These are phyloP conservation scores for Dothistroma septosporum DNA, from an alignment of 2,329 filamentous ascomycete genomes.

Conservation along the genomic window DNA sequence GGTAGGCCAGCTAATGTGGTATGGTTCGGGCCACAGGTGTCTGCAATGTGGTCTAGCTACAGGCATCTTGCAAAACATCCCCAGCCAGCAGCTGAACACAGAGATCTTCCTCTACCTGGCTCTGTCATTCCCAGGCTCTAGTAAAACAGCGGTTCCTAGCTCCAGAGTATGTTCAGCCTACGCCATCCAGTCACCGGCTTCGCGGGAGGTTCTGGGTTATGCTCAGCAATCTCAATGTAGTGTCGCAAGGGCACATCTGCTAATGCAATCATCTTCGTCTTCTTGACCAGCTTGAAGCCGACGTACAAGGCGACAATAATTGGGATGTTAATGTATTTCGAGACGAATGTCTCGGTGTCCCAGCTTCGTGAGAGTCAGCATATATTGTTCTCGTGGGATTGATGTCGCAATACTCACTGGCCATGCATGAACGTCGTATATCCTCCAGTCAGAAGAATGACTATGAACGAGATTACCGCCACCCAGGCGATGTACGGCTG, in stretches of 20 bases:
- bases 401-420: slow-evolving; percentile 26
- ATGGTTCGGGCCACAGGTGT: not conserved
- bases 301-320: slow-evolving; percentile 54
- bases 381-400: too few relatives aligned
- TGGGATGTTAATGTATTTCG: slow-evolving; percentile 57
- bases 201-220: slow-evolving; percentile 13
- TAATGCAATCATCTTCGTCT: slow-evolving; percentile 42
- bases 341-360: slow-evolving; percentile 57
- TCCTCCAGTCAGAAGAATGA: slow-evolving; percentile 30
- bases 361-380: slow-evolving; percentile 39
- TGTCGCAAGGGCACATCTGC: slow-evolving; percentile 12
- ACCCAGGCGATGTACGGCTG: slow-evolving; percentile 59
- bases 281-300: slow-evolving; percentile 52
- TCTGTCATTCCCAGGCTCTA: not conserved
- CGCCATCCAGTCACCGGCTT: slow-evolving; percentile 11
- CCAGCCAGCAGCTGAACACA: too few relatives aligned
- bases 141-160: not conserved
- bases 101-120: too few relatives aligned
- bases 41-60: too few relatives aligned
- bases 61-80: too few relatives aligned
- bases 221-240: slow-evolving; percentile 16
- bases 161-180: slow-evolving; percentile 16
- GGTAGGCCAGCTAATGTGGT: not conserved
- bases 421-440: slow-evolving; percentile 57
- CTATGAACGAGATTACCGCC: slow-evolving; percentile 58